Evolutionary conservation across 352 stramenopile species (phyloP).

Genomic region (Globisporangium alternatum): DNA sequence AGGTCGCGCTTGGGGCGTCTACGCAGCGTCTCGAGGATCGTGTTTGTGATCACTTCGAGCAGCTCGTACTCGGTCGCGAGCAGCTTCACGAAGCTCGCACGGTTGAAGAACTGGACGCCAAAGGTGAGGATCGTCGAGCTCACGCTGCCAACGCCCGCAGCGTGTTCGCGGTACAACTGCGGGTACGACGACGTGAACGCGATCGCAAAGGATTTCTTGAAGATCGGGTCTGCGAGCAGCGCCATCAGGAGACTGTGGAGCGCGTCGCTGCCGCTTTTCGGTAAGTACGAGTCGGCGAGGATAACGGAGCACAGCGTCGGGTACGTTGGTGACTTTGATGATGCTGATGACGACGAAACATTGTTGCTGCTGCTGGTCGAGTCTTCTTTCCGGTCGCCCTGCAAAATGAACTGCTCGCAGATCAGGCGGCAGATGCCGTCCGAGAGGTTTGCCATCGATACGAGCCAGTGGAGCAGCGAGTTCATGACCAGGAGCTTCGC

Average conservation of each 20-base stretch:
- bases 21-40: conserved; percentile 67
- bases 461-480: conserved; percentile 77
- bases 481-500: conserved; percentile 58
- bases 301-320: conserved; percentile 76
- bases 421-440: conserved; percentile 81
- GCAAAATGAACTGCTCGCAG: conserved; percentile 45
- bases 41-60: conserved; percentile 67
- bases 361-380: not conserved
- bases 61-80: conserved; percentile 72
- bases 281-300: conserved; percentile 79
- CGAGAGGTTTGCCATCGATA: conserved; percentile 74
- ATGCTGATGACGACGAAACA: not conserved
- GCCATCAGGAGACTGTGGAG: conserved; percentile 95
- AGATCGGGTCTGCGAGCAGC: conserved; percentile 94
- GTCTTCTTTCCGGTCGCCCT: not conserved
- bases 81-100: conserved; percentile 94
- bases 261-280: conserved; percentile 69
- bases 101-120: conserved; percentile 98
- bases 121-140: conserved; percentile 91
- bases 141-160: conserved; percentile 64
- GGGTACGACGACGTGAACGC: conserved; percentile 95
- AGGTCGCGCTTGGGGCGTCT: conserved; percentile 45
- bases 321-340: conserved; percentile 33
- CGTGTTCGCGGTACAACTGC: conserved; percentile 76
- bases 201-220: conserved; percentile 95